These are phyloP conservation scores for Xylaria longipes DNA, from an alignment of 495 filamentous ascomycete genomes.

Conservation along the genomic window DNA sequence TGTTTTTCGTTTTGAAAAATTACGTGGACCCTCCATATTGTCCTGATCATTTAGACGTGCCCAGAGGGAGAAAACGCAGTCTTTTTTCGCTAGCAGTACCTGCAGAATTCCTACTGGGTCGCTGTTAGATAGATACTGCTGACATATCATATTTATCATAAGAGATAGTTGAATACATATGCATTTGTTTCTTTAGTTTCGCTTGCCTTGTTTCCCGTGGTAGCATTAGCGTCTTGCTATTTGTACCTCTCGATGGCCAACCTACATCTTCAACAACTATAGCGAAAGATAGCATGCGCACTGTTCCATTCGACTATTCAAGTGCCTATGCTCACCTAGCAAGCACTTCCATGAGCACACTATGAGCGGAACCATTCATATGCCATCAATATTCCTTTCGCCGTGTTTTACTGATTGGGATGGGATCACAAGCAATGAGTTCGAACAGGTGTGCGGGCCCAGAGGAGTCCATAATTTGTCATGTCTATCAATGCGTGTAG, in stretches of 20 bases:
- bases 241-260: not conserved
- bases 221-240: not conserved
- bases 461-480: not conserved
- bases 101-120: slow-evolving; percentile 48
- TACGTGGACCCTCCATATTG: slow-evolving; percentile 41
- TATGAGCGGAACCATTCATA: not conserved
- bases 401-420: not conserved
- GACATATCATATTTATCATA: slow-evolving; percentile 33
- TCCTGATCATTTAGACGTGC: slow-evolving; percentile 57
- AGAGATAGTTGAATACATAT: slow-evolving; percentile 12
- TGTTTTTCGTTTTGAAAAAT: slow-evolving; percentile 28
- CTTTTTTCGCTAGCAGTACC: slow-evolving; percentile 61
- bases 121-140: slow-evolving; percentile 62
- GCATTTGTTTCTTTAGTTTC: not conserved
- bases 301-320: not conserved
- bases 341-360: not conserved
- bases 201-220: slow-evolving; percentile 12
- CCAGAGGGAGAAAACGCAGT: slow-evolving; percentile 52
- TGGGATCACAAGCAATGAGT: not conserved
- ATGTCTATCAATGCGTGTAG: slow-evolving; percentile 19
- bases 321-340: not conserved
- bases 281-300: not conserved
- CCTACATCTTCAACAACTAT: not conserved
- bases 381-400: not conserved
- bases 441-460: not conserved